Evolutionary conservation across 2,329 filamentous ascomycete species (phyloP).

Genomic region (Didymella keratinophila): DNA sequence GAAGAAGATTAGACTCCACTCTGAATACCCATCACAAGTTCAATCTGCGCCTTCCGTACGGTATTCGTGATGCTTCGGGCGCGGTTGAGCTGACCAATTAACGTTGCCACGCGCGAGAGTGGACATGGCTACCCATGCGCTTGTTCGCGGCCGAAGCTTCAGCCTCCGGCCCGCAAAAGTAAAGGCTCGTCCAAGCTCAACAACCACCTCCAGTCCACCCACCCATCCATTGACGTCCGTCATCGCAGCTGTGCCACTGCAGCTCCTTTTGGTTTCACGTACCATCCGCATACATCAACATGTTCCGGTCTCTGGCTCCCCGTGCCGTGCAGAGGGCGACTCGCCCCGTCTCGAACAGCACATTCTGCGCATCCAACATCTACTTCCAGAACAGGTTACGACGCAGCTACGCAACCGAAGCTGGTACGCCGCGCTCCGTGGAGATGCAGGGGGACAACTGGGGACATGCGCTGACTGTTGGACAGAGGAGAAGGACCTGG

Average conservation of each 20-base stretch:
- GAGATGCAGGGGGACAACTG: conserved; percentile 14
- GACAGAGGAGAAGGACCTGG: conserved; percentile 90
- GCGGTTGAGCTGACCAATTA: conserved; percentile 17
- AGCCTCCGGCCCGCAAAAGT: conserved; percentile 14
- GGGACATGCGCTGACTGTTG: conserved; percentile 45
- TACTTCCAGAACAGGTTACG: conserved; percentile 61
- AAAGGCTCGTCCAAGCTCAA: conserved; percentile 37
- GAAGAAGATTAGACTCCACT: conserved; percentile 47
- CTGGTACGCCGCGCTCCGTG: conserved; percentile 51
- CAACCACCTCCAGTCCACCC: conserved; percentile 46
- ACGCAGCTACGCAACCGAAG: conserved; percentile 64
- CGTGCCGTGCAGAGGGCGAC: conserved; percentile 56
- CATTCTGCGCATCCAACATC: conserved; percentile 53
- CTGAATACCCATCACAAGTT: conserved; percentile 5
- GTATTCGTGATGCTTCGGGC: conserved; percentile 12
- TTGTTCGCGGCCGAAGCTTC: conserved; percentile 29
- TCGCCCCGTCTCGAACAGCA: conserved; percentile 48
- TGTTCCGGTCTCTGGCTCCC: conserved; percentile 63
- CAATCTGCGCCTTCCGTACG: conserved; percentile 1
- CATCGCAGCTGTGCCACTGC: conserved; percentile 40
- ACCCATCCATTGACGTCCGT: conserved; percentile 50
- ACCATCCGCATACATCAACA: conserved; percentile 46
- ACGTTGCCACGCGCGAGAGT: conserved; percentile 10
- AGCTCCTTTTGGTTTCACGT: conserved; percentile 39
- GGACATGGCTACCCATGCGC: conserved; percentile 24